A percentile compares a stretch with the other conserved stretches of the same genome.
Evolutionary conservation across 371 early-diverging fungal genomes (phyloP).

Genomic region (Mortierella sp.): DNA sequence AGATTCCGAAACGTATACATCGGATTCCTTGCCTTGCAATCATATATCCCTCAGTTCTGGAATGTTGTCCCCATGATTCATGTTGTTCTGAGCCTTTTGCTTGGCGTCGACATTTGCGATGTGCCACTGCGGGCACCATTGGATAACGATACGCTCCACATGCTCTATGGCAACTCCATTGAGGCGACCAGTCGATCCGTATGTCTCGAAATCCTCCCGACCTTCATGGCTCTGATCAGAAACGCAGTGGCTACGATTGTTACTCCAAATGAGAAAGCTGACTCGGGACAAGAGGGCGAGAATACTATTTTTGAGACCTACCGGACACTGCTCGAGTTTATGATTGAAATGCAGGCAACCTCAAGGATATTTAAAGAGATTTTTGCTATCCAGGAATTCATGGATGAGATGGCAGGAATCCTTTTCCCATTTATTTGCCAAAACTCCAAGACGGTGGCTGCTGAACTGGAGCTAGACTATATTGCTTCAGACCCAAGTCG

Average conservation of each 20-base stretch:
- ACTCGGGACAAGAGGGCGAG: conserved; percentile 21
- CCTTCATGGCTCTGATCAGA: conserved; percentile 56
- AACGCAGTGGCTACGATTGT: conserved; percentile 51
- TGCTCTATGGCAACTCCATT: conserved; percentile 51
- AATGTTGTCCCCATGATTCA: conserved; percentile 69
- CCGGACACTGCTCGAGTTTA: conserved; percentile 63
- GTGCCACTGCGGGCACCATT: conserved; percentile 59
- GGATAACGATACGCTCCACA: conserved; percentile 62
- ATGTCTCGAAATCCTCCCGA: conserved; percentile 55
- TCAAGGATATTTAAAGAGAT: conserved; percentile 67
- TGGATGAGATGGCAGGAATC: conserved; percentile 64
- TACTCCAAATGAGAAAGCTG: conserved; percentile 19
- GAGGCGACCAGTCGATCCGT: conserved; percentile 28
- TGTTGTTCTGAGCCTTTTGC: conserved; percentile 62
- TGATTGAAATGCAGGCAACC: conserved; percentile 63
- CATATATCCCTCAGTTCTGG: conserved; percentile 70
- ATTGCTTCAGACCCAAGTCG: conserved; percentile 55
- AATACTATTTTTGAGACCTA: conserved; percentile 35
- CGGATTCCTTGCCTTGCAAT: conserved; percentile 68
- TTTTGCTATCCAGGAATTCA: conserved; percentile 63
- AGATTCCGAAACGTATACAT: conserved; percentile 69
- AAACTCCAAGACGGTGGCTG: conserved; percentile 55
- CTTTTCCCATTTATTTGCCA: conserved; percentile 66
- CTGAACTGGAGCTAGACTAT: conserved; percentile 58
- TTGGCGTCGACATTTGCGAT: conserved; percentile 69